Percentiles rank a stretch among this genome's conserved stretches.
phyloP scores from a whole-genome alignment of 176 grass and related monocot genomes.

The Dactylis glomerata region DNA sequence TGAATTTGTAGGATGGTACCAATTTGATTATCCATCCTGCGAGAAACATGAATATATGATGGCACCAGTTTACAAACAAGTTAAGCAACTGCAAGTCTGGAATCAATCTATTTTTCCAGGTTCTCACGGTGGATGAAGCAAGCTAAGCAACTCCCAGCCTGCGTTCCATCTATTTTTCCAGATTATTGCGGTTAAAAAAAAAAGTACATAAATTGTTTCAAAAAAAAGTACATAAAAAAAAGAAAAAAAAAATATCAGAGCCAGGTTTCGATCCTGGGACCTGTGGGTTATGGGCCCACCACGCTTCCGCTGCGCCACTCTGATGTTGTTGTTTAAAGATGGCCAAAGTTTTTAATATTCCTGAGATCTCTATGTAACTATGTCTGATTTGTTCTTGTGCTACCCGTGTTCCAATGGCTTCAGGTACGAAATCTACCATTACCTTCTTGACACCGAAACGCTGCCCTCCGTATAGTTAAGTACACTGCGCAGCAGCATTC shows the following conservation, averaged over 20 bases:
- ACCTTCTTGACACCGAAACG: neutral
- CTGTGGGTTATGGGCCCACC: slow-evolving; percentile 98
- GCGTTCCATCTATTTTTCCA: too few species aligned
- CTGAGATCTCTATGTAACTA: too few species aligned
- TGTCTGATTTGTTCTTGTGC: neutral
- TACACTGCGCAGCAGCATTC: slow-evolving; percentile 27
- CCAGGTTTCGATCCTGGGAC: slow-evolving; percentile 88
- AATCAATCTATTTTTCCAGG: neutral
- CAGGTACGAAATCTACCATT: neutral
- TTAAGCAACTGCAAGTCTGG: neutral
- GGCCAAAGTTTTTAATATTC: too few species aligned
- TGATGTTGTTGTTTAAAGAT: slow-evolving; percentile 11
- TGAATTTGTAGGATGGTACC: neutral
- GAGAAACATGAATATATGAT: neutral
- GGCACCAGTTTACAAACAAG: neutral
- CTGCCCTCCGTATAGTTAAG: neutral
- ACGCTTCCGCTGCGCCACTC: slow-evolving; percentile 95
- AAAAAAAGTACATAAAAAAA: neutral
- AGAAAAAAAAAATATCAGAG: slow-evolving; percentile 42
- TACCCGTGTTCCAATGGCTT: neutral
- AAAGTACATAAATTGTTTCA: too few species aligned
- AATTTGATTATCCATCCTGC: neutral
- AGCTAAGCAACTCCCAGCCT: too few species aligned
- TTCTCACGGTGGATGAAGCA: neutral
- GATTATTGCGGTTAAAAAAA: too few species aligned